Conservation (phyloP, 73 alveolate species). For the Effrenium voratum region DNA sequence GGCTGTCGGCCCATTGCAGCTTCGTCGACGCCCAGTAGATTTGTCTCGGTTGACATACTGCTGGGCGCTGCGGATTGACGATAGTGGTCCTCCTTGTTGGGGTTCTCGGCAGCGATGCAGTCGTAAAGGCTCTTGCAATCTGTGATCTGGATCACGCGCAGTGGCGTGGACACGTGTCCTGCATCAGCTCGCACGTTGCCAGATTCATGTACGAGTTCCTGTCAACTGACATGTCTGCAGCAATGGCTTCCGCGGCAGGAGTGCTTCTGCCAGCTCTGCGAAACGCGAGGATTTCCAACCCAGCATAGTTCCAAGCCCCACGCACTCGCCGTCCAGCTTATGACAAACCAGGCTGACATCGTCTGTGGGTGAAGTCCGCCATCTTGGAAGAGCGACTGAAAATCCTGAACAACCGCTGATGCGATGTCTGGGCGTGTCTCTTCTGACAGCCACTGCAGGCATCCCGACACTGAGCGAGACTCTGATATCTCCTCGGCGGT, state of each 20-base stretch:
- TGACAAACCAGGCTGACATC: neutral
- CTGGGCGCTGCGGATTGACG: neutral
- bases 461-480: neutral
- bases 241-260: neutral
- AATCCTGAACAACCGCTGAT: neutral
- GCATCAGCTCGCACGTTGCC: neutral
- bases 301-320: neutral
- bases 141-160: neutral
- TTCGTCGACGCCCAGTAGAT: too few relatives aligned
- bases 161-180: neutral
- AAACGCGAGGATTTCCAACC: neutral
- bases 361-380: neutral
- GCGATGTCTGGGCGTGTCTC: neutral
- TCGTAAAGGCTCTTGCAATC: conserved; percentile 16
- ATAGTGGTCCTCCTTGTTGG: neutral
- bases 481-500: neutral
- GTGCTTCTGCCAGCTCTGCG: neutral
- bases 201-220: neutral
- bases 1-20: too few relatives aligned
- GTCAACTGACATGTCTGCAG: conserved; percentile 14
- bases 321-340: too few relatives aligned
- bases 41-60: neutral
- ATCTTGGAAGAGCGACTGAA: neutral
- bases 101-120: neutral
- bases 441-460: neutral